Evolutionary conservation across 331 rosid species (phyloP).

Genomic region (Phaseolus coccineus): DNA sequence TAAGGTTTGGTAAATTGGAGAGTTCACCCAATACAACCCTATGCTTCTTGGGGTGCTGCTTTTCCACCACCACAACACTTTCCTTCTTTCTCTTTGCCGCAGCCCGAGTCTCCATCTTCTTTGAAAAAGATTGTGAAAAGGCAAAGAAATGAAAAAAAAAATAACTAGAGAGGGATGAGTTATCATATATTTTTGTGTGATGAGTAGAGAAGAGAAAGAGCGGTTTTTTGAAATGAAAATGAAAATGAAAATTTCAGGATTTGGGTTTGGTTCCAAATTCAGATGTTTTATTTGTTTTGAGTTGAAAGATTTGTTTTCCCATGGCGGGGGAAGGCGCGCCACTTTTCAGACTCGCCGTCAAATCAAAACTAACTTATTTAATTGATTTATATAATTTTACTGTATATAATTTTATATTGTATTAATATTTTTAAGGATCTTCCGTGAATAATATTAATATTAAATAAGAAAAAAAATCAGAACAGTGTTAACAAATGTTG

Average conservation of each 20-base stretch:
- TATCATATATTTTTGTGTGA: too few species aligned
- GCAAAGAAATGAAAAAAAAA: too few species aligned
- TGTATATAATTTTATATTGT: too few species aligned
- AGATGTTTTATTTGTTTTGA: too few species aligned
- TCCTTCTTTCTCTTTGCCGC: slow-evolving; percentile 50
- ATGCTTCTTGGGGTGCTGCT: slow-evolving; percentile 22
- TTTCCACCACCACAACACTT: background rate
- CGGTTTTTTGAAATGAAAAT: background rate
- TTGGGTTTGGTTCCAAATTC: background rate
- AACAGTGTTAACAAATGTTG: too few species aligned
- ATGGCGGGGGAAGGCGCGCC: background rate
- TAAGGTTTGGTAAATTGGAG: slow-evolving; percentile 25
- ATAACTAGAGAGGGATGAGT: background rate
- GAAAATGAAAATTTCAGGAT: background rate
- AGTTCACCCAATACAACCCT: slow-evolving; percentile 74
- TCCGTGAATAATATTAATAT: too few species aligned
- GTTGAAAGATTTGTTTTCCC: background rate
- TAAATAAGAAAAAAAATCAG: too few species aligned
- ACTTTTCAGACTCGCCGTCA: background rate
- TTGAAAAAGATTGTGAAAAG: background rate
- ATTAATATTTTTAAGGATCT: too few species aligned
- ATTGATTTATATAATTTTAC: too few species aligned
- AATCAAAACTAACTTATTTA: too few species aligned
- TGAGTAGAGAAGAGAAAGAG: background rate
- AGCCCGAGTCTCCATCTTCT: slow-evolving; percentile 54